These are phyloP conservation scores for Boletus sensibilis DNA, from an alignment of 768 basidiomycete species.

Conservation along the genomic window DNA sequence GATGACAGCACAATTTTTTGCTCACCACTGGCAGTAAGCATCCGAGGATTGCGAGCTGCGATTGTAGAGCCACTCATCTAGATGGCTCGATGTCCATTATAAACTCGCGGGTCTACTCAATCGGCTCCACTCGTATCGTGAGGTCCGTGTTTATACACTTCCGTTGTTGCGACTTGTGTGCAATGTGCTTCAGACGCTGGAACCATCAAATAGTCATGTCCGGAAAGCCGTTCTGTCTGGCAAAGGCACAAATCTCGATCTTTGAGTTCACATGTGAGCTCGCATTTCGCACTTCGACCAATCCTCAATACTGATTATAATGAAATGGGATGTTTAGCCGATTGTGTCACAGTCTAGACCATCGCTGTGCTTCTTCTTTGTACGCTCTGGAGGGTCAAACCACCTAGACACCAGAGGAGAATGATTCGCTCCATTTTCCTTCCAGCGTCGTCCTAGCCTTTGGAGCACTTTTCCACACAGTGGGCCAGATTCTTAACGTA, in stretches of 20 bases:
- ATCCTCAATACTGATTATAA: neutral
- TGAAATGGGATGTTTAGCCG: slow-evolving; percentile 4
- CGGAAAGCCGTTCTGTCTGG: slow-evolving; percentile 12
- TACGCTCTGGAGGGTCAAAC: slow-evolving; percentile 22
- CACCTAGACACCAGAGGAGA: slow-evolving; percentile 19
- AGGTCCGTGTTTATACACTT: neutral
- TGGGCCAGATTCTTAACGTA: slow-evolving; percentile 13
- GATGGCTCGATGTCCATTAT: slow-evolving; percentile 7
- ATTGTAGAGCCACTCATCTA: neutral
- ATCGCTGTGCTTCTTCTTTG: slow-evolving; percentile 19
- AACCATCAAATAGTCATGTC: neutral
- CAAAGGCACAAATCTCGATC: slow-evolving; percentile 1
- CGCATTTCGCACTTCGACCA: neutral
- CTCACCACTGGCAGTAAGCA: slow-evolving; percentile 6
- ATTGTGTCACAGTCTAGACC: slow-evolving; percentile 14
- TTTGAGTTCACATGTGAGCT: slow-evolving; percentile 18
- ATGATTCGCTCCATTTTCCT: slow-evolving; percentile 26
- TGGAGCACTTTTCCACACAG: slow-evolving; percentile 14
- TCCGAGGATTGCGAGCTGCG: neutral
- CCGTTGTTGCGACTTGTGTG: neutral
- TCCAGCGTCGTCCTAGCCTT: slow-evolving; percentile 18
- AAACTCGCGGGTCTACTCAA: slow-evolving; percentile 8
- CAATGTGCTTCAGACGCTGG: slow-evolving; percentile 13
- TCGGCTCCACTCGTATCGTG: slow-evolving; percentile 9
- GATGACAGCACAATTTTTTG: slow-evolving; percentile 8